phyloP scores from a whole-genome alignment of 2,329 filamentous ascomycete genomes.

The Aureobasidium sp. region DNA sequence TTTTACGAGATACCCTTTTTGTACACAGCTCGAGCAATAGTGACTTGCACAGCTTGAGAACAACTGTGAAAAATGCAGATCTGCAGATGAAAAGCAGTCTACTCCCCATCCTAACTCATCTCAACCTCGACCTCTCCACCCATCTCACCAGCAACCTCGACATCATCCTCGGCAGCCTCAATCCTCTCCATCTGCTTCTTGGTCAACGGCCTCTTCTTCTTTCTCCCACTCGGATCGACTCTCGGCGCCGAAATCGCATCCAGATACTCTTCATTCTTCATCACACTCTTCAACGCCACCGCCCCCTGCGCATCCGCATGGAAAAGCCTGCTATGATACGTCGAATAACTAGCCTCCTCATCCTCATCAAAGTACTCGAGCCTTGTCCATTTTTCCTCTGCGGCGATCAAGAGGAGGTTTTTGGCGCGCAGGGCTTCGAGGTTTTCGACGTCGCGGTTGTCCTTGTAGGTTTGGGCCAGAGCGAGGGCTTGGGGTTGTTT shows the following conservation, averaged over 20 bases:
- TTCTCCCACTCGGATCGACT: constrained; percentile 28
- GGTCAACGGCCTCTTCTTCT: constrained; percentile 29
- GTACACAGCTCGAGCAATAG: not conserved
- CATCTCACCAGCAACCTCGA: constrained; percentile 7
- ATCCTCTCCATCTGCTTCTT: constrained; percentile 20
- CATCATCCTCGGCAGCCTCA: constrained; percentile 15
- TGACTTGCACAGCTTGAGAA: too few relatives aligned
- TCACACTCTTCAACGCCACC: constrained; percentile 43
- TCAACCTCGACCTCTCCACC: constrained; percentile 4
- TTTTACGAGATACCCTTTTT: not conserved
- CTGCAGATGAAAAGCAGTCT: not conserved
- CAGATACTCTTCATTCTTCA: constrained; percentile 51
- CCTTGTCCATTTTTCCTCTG: constrained; percentile 72
- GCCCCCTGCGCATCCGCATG: constrained; percentile 36
- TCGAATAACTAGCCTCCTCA: constrained; percentile 60
- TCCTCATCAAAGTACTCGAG: constrained; percentile 79
- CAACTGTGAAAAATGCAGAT: not conserved
- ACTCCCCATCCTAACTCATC: not conserved
- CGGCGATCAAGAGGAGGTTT: constrained; percentile 65
- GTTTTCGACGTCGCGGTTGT: constrained; percentile 47
- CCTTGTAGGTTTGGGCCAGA: constrained; percentile 21
- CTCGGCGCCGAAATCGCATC: constrained; percentile 52
- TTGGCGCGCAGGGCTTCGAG: constrained; percentile 62
- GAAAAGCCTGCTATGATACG: constrained; percentile 66
- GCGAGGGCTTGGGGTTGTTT: constrained; percentile 16